Percentiles rank a stretch among this genome's conserved stretches.
These are phyloP conservation scores for Leptographium flavum DNA, from an alignment of 2,329 filamentous ascomycete genomes.

Conservation along the genomic window DNA sequence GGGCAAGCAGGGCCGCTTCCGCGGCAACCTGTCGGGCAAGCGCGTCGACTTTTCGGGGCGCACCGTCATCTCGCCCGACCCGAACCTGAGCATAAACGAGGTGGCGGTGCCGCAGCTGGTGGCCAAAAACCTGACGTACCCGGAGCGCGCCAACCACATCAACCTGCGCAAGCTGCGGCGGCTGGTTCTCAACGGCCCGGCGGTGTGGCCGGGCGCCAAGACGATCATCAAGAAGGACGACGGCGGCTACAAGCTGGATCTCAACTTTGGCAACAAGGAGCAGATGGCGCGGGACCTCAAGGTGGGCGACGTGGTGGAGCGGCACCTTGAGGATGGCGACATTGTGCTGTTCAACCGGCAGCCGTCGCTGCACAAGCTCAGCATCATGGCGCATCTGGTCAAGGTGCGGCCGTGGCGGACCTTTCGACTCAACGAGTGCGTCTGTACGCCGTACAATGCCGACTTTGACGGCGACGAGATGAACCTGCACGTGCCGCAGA, in stretches of 20 bases:
- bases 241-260: constrained; percentile 52
- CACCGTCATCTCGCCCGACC: constrained; percentile 95
- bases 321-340: constrained; percentile 89
- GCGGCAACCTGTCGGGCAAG: constrained; percentile 93
- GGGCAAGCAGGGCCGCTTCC: constrained; percentile 93
- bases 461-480: constrained; percentile 99
- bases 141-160: constrained; percentile 70
- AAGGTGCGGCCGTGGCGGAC: constrained; percentile 93
- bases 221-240: constrained; percentile 41
- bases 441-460: constrained; percentile 94
- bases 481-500: constrained; percentile 96
- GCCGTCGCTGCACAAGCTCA: constrained; percentile 93
- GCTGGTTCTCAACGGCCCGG: constrained; percentile 61
- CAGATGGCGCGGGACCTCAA: constrained; percentile 59
- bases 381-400: constrained; percentile 90
- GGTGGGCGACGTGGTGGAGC: constrained; percentile 80
- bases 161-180: constrained; percentile 72
- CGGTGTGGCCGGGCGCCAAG: constrained; percentile 67
- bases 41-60: constrained; percentile 96
- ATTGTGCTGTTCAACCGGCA: constrained; percentile 97
- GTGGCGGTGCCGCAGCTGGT: constrained; percentile 84
- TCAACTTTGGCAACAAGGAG: constrained; percentile 62
- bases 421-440: constrained; percentile 94
- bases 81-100: constrained; percentile 84
- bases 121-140: constrained; percentile 94